phyloP scores from a whole-genome alignment of 176 grass and related monocot genomes.

The Raddia distichophylla region DNA sequence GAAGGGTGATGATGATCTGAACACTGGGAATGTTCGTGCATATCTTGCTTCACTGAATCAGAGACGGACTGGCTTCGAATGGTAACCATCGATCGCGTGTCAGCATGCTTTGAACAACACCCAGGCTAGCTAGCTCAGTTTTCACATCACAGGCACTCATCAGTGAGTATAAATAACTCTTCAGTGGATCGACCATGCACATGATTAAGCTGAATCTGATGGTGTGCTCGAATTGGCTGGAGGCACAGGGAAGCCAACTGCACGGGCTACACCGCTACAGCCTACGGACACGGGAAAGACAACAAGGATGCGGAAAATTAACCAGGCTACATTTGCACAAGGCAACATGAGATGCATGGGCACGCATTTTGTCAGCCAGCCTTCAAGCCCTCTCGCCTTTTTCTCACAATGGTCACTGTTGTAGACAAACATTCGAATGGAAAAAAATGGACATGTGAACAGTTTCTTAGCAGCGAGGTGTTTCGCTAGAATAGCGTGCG shows the following conservation, averaged over 20 bases:
- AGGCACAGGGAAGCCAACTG: background rate
- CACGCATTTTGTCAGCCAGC: background rate
- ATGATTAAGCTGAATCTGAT: too few species aligned
- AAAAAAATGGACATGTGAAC: background rate
- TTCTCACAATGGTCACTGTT: background rate
- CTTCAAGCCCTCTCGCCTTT: background rate
- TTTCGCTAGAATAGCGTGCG: conserved; percentile 27
- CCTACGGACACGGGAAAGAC: background rate
- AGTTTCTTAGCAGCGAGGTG: background rate
- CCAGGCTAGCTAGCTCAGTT: too few species aligned
- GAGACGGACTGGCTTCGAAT: background rate
- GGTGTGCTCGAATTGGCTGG: background rate
- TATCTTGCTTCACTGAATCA: background rate
- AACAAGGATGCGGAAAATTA: background rate
- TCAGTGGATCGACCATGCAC: too few species aligned
- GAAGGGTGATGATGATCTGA: background rate
- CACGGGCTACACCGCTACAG: too few species aligned
- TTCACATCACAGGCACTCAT: too few species aligned
- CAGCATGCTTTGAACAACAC: too few species aligned
- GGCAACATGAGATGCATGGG: background rate
- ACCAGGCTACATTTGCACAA: background rate
- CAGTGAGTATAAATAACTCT: too few species aligned
- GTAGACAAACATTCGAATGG: background rate
- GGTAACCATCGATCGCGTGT: too few species aligned
- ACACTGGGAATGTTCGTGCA: conserved; percentile 1